phyloP scores from a whole-genome alignment of 2,329 filamentous ascomycete species.

The Harringtonia lauricola region DNA sequence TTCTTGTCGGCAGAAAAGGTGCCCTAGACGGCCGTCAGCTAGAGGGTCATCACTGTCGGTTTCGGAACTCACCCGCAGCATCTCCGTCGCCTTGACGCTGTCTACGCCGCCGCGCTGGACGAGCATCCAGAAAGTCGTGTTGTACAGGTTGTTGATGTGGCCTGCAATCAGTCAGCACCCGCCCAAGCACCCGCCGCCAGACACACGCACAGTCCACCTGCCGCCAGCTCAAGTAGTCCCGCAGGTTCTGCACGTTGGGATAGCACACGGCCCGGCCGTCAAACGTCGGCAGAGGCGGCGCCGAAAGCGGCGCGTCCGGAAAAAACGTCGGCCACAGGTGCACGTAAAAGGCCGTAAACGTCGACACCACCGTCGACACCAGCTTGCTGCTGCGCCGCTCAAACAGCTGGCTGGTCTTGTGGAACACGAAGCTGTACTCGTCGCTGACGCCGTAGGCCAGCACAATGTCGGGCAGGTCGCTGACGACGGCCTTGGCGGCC shows the following conservation, averaged over 20 bases:
- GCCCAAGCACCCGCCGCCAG: too few species aligned
- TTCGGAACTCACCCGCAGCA: constrained; percentile 50
- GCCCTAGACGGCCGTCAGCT: constrained; percentile 40
- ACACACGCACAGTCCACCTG: constrained; percentile 96
- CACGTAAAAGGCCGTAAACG: constrained; percentile 87
- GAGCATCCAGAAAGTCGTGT: constrained; percentile 90
- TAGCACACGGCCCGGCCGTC: constrained; percentile 89
- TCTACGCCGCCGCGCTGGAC: constrained; percentile 57
- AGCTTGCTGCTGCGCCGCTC: constrained; percentile 84
- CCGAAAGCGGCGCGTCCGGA: constrained; percentile 54
- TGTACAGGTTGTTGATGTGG: constrained; percentile 98
- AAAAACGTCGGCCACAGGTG: constrained; percentile 71
- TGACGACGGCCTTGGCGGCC: constrained; percentile 75
- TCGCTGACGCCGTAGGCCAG: constrained; percentile 92
- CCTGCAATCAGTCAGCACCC: constrained; percentile 37
- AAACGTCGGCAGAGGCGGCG: constrained; percentile 76
- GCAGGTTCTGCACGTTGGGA: constrained; percentile 67
- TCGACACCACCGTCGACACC: constrained; percentile 80
- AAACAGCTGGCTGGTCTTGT: constrained; percentile 72
- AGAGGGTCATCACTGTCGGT: too few species aligned
- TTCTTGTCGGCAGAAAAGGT: constrained; percentile 84
- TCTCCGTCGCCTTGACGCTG: constrained; percentile 63
- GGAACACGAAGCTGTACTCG: constrained; percentile 88
- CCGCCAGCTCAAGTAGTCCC: constrained; percentile 95
- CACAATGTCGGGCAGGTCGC: constrained; percentile 71